Evolutionary conservation across 176 grass and related monocot genomes (phyloP), one percentile per base, ranked within the genome.

Genomic region (Oropetium thomaeum): DNA sequence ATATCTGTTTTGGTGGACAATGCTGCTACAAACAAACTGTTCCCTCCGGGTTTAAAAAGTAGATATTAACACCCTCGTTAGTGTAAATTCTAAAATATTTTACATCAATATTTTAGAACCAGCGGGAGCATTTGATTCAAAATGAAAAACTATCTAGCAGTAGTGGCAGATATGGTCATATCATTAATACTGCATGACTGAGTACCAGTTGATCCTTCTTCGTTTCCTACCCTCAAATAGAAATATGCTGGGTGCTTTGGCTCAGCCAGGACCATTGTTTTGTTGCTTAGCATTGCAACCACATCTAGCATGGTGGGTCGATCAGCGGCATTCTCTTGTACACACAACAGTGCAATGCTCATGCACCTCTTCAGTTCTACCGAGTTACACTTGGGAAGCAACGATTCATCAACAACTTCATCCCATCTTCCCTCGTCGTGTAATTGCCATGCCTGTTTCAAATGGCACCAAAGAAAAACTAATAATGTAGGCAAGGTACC

Each of bases 231-330:
- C 20, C 73, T 43, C 23, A 76, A 40, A 62, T 76, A 62, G 28
- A 76, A 76, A 35, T 76, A 76, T 5, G 73, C 41, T 48, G 73
- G 73, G 15, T 76, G 58, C 6, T 76, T 76, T 0, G 73, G 73
- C 29, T 62, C 11, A 63, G 5, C 19, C 41, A 76, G 7, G 40
- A 17, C 25, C 40, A 48, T 76, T 34, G 40, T 22, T 2, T 63
- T 76, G 73, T 10, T 76, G 12, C 41, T 48, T 33, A 76, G 73
- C 73, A 63, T 76, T 25, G 58, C 12, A 62, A 76, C 41, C 33
- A 63, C 73, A 63, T 76, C 73, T 48, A 62, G 25, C 73, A 76
- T 76, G 58, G 73, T 62, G 15, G 73, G 73, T 47, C 73, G 73
- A 75, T 75, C 73, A 45, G 11, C 40, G 4, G 73, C 73, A 47